phyloP scores from a whole-genome alignment of 2,329 filamentous ascomycete genomes.

The Onygenales sp. region DNA sequence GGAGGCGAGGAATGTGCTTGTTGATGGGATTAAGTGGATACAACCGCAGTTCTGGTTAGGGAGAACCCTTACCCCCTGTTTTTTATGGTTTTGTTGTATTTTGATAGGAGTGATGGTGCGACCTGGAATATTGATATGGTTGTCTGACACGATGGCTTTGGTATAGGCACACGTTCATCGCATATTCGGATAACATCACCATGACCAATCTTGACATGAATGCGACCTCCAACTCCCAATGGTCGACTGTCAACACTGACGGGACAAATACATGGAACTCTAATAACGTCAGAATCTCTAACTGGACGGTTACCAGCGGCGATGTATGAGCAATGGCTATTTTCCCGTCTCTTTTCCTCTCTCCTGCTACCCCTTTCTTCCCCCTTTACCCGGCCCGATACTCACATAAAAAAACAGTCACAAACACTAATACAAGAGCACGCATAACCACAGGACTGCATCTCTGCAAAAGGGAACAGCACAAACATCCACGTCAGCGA shows the following conservation, averaged over 20 bases:
- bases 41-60: not conserved
- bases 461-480: not conserved
- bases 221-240: not conserved
- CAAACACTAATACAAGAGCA: too few relatives aligned
- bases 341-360: not conserved
- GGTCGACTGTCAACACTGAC: not conserved
- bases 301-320: not conserved
- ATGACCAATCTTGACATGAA: not conserved
- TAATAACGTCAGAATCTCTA: not conserved
- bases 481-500: not conserved
- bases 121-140: too few relatives aligned
- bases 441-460: not conserved
- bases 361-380: not conserved
- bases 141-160: not conserved
- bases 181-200: not conserved
- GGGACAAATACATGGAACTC: not conserved
- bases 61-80: not conserved
- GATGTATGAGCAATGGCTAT: not conserved
- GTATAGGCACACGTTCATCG: not conserved
- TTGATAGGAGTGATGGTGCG: too few relatives aligned
- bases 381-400: too few relatives aligned
- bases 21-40: not conserved
- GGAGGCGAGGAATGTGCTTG: not conserved
- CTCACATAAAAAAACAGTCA: too few relatives aligned
- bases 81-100: not conserved